A percentile compares a stretch with the other conserved stretches of the same genome.
Evolutionary conservation across 345 rosid species (phyloP).

Genomic region (Eucalyptus curtisii): DNA sequence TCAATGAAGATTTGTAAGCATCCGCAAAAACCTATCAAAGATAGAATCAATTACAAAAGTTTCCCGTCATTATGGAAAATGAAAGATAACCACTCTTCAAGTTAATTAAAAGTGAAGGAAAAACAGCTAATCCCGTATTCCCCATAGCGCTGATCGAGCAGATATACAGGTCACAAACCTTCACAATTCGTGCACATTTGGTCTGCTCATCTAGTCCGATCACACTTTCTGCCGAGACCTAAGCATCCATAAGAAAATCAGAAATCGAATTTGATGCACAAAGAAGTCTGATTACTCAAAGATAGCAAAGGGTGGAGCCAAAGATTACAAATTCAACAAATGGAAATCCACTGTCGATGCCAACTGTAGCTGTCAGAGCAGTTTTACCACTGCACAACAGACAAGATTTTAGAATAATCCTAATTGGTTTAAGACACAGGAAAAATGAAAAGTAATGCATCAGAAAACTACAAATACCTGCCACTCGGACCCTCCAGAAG

Average conservation of each 20-base stretch:
- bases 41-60: not conserved
- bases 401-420: not conserved
- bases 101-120: not conserved
- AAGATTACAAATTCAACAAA: conserved; percentile 86
- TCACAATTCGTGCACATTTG: conserved; percentile 80
- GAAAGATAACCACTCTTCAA: not conserved
- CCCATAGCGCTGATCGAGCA: fast-evolving
- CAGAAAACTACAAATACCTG: conserved; percentile 25
- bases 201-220: conserved; percentile 88
- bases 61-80: not conserved
- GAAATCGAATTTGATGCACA: not conserved
- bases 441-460: not conserved
- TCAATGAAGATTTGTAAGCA: conserved; percentile 90
- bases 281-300: not conserved
- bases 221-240: conserved; percentile 97
- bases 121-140: not conserved
- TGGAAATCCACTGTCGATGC: conserved; percentile 86
- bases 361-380: conserved; percentile 87
- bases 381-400: conserved; percentile 77
- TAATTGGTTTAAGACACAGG: not conserved
- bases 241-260: not conserved
- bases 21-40: conserved; percentile 74
- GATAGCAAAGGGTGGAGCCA: not conserved
- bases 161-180: conserved; percentile 24
- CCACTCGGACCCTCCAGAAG: conserved; percentile 94